These are phyloP conservation scores for Copromyces sp. DNA, from an alignment of 495 filamentous ascomycete genomes.

Conservation along the genomic window DNA sequence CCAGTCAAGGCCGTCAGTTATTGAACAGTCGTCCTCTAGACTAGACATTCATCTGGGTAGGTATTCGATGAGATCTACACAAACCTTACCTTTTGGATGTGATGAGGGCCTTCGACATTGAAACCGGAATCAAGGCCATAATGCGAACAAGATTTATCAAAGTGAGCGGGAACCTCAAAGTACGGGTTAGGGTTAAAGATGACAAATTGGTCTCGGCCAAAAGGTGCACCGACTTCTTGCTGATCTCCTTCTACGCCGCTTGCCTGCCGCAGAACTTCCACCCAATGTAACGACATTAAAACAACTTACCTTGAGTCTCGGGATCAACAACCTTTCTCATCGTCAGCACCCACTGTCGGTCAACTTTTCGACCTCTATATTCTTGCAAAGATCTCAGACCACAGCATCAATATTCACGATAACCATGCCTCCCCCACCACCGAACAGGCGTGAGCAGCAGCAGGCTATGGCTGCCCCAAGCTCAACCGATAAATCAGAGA, in stretches of 20 bases:
- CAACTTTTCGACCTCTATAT: background rate
- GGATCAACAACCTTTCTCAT: background rate
- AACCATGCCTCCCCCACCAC: slow-evolving; percentile 11
- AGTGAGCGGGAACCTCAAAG: background rate
- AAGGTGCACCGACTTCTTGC: background rate
- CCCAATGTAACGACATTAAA: background rate
- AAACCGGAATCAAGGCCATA: background rate
- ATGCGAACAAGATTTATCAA: background rate
- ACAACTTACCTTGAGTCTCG: background rate
- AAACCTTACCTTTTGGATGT: background rate
- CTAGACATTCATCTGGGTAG: background rate
- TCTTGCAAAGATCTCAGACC: background rate
- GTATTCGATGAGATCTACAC: background rate
- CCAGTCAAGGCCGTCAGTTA: background rate
- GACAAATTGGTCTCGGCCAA: background rate
- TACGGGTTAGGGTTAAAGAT: background rate
- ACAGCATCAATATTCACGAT: background rate
- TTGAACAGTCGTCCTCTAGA: background rate
- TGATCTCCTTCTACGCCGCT: background rate
- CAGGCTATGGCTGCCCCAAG: background rate
- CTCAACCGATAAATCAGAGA: slow-evolving; percentile 4
- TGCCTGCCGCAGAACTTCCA: background rate
- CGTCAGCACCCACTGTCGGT: background rate
- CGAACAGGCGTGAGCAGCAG: slow-evolving; percentile 6
- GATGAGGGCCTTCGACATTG: background rate